Evolutionary conservation across 1,284 basidiomycete genomes (phyloP), one percentile per base, ranked within the genome.

Genomic region (Sparassis latifolia): DNA sequence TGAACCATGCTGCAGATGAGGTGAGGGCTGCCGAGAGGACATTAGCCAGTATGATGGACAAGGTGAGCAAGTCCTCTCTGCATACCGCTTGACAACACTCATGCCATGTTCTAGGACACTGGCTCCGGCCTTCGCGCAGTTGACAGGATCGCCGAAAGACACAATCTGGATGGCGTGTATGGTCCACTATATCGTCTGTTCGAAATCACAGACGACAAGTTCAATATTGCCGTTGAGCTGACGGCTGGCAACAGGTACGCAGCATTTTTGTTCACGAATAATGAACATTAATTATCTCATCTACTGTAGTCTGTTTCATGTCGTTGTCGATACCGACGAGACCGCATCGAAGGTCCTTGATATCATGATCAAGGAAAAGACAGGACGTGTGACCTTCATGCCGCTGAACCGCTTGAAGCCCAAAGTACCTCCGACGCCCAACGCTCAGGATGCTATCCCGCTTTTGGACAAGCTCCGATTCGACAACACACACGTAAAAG

Each of bases 311-410:
- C 73, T 99, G 39, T 99, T 99, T 76, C 96, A 99, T 62, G 86
- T 99, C 33, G 96, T 99, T 0, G 96, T 99, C 50, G 97, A 99
- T 67, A 92, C 80, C 10, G 97, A 99, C 63, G 86, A 87, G 41
- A 98, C 94, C 0, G 97, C 93, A 0, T 84, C 84, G 3, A 83
- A 79, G 59, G 82, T 98, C 12, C 81, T 99, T 27, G 90, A 97
- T 29, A 77, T 89, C 55, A 96, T 99, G 94, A 77, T 94, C 61
- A 83, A 83, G 62, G 93, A 98, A 62, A 90, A 88, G 65, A 88
- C 83, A 4, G 97, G 97, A 1, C 85, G 97, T 48, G 91, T 99
- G 27, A 99, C 97, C 0, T 98, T 98, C 71, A 95, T 99, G 86
- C 97, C 97, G 10, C 79, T 99, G 43, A 99, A 99, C 67, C 88